Evolutionary conservation across 2,329 filamentous ascomycete genomes (phyloP), one percentile per base, ranked within the genome.

Genomic region (Biscogniauxia sp.): DNA sequence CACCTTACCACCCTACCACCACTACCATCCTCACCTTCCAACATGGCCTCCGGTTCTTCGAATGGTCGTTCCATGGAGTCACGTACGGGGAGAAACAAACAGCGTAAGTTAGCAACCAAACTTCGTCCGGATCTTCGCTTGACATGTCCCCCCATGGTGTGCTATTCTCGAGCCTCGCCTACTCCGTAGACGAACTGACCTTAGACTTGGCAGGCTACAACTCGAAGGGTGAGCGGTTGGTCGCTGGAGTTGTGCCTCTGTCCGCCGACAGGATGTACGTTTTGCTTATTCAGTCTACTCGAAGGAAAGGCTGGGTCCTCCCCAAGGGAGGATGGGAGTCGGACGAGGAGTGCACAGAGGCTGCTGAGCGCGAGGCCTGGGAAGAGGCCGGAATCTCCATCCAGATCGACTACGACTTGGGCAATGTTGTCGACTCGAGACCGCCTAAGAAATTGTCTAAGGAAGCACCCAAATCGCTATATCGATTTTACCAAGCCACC

Each of bases 271-370:
- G 92, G 76, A 88, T 88, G 70, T 89, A 91, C 76, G 94, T 99
- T 63, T 84, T 99, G 69, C 83, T 99, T 69, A 97, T 98, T 70
- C 93, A 97, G 80, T 97, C 93, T 58, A 94, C 91, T 56, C 87
- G 92, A 66, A 89, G 93, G 70, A 92, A 92, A 75, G 92, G 91
- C 70, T 99, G 95, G 95, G 95, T 99, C 51, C 83, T 99, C 61
- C 95, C 95, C 62, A 99, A 99, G 76, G 95, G 95, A 73, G 95
- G 95, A 62, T 99, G 95, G 93, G 95, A 99, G 77, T 89, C 88
- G 37, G 95, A 99, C 77, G 95, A 99, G 79, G 86, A 88, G 64
- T 95, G 91, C 65, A 87, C 90, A 64, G 86, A 94, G 74, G 91
- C 95, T 60, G 95, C 95, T 59, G 78, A 89, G 82, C 82, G 95